phyloP scores from a whole-genome alignment of 1,139 yeast species.

The Candida sp. region DNA sequence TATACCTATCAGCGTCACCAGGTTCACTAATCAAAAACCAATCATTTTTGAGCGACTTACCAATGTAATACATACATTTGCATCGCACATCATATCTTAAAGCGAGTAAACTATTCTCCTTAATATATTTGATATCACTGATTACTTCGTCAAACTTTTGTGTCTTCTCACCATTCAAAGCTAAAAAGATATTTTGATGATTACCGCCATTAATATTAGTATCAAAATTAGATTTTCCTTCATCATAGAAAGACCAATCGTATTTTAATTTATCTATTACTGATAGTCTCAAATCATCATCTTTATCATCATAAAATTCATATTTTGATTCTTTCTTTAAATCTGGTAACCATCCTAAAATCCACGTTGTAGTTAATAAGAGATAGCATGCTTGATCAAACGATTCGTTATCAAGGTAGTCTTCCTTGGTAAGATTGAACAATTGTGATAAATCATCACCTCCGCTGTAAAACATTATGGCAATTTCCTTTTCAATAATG shows the following conservation, averaged over 20 bases:
- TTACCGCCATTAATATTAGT: slow-evolving; percentile 16
- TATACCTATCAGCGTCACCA: slow-evolving; percentile 63
- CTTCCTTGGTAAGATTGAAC: slow-evolving; percentile 36
- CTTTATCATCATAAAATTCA: slow-evolving; percentile 21
- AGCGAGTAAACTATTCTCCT: slow-evolving; percentile 49
- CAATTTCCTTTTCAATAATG: slow-evolving; percentile 31
- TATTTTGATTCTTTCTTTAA: slow-evolving; percentile 42
- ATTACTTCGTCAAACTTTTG: slow-evolving; percentile 48
- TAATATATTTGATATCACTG: slow-evolving; percentile 41
- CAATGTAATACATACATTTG: slow-evolving; percentile 58
- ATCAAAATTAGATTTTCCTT: slow-evolving; percentile 29
- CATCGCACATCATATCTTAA: slow-evolving; percentile 66
- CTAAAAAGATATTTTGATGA: slow-evolving; percentile 28
- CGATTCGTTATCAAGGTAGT: slow-evolving; percentile 40
- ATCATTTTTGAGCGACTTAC: slow-evolving; percentile 42
- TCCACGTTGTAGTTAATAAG: slow-evolving; percentile 44
- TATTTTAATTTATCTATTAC: slow-evolving; percentile 46
- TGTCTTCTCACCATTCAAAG: slow-evolving; percentile 35
- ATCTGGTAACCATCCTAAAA: slow-evolving; percentile 54
- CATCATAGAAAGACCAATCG: slow-evolving; percentile 57
- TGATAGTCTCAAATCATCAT: slow-evolving; percentile 18
- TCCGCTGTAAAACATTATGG: slow-evolving; percentile 24
- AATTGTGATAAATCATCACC: slow-evolving; percentile 14
- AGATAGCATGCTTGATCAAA: slow-evolving; percentile 49
- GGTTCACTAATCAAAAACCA: slow-evolving; percentile 50